Percentiles rank a stretch among this genome's conserved stretches.
Conservation (phyloP, 1,139 yeast species). For the Candida sanyaensis region DNA sequence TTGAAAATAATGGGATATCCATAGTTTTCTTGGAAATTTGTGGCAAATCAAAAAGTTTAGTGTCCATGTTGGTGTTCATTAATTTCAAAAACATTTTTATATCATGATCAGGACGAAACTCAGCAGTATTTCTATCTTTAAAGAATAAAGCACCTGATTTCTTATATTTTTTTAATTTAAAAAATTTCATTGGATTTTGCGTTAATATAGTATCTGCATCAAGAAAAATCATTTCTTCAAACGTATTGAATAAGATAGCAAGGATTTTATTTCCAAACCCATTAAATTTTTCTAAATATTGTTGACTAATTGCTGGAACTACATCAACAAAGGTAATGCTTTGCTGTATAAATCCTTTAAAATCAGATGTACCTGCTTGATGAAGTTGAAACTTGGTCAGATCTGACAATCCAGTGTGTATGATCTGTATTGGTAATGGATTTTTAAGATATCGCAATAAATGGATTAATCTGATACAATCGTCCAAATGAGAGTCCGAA, state of each 20-base stretch:
- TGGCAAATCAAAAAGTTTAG: constrained; percentile 29
- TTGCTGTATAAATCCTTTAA: constrained; percentile 30
- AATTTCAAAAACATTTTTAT: constrained; percentile 35
- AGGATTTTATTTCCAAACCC: constrained; percentile 50
- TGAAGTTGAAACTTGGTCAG: constrained; percentile 24
- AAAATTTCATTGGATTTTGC: constrained; percentile 33
- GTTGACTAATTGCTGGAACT: constrained; percentile 25
- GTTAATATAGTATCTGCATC: constrained; percentile 54
- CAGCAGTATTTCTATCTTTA: constrained; percentile 47
- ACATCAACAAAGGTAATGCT: constrained; percentile 47
- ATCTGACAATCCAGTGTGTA: constrained; percentile 24
- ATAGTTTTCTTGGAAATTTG: constrained; percentile 32
- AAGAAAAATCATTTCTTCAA: constrained; percentile 47
- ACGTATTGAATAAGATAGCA: constrained; percentile 50
- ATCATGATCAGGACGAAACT: constrained; percentile 31
- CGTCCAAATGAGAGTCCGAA: constrained; percentile 26
- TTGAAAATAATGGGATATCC: constrained; percentile 28
- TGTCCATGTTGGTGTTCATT: constrained; percentile 43
- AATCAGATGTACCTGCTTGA: constrained; percentile 22
- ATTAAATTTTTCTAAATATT: constrained; percentile 30
- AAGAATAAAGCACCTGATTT: constrained; percentile 46
- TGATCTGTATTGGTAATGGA: constrained; percentile 35
- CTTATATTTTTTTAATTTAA: constrained; percentile 33
- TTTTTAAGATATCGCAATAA: constrained; percentile 30
- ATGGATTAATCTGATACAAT: constrained; percentile 27